A percentile compares a stretch with the other conserved stretches of the same genome.
These are phyloP conservation scores for Eucalyptus pumila DNA, from an alignment of 345 rosid genomes.

Conservation along the genomic window DNA sequence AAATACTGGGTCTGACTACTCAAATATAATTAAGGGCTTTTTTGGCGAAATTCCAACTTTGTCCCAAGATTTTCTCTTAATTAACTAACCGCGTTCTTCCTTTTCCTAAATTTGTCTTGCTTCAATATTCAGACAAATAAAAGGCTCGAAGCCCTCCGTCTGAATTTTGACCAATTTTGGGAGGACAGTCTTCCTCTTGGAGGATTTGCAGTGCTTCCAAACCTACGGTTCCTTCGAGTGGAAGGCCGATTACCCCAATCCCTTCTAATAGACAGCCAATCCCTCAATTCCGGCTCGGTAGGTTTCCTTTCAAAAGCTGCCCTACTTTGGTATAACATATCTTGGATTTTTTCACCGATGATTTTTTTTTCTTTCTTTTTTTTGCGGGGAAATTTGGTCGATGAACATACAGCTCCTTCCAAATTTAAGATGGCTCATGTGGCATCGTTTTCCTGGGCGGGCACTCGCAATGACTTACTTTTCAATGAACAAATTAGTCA, in stretches of 20 bases:
- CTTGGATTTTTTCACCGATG: not conserved
- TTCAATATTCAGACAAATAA: not conserved
- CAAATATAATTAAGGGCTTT: too few species aligned
- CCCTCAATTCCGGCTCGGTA: not conserved
- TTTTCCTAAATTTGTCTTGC: not conserved
- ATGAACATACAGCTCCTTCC: not conserved
- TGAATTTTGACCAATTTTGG: too few species aligned
- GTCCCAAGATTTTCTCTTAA: not conserved
- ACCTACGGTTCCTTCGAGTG: not conserved
- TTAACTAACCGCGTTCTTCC: not conserved
- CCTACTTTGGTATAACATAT: not conserved
- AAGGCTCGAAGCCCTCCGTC: not conserved
- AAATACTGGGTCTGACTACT: too few species aligned
- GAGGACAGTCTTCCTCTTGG: not conserved
- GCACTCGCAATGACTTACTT: rapidly evolving
- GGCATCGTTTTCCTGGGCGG: not conserved
- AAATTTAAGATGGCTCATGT: not conserved
- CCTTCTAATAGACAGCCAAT: not conserved
- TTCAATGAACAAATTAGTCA: not conserved
- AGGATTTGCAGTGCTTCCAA: not conserved
- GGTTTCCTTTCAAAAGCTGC: not conserved
- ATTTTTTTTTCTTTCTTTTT: too few species aligned
- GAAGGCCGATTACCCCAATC: too few species aligned
- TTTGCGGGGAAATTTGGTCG: too few species aligned
- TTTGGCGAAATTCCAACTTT: rapidly evolving